phyloP scores from a whole-genome alignment of 495 filamentous ascomycete species.

The Astrothelium macrocarpum region DNA sequence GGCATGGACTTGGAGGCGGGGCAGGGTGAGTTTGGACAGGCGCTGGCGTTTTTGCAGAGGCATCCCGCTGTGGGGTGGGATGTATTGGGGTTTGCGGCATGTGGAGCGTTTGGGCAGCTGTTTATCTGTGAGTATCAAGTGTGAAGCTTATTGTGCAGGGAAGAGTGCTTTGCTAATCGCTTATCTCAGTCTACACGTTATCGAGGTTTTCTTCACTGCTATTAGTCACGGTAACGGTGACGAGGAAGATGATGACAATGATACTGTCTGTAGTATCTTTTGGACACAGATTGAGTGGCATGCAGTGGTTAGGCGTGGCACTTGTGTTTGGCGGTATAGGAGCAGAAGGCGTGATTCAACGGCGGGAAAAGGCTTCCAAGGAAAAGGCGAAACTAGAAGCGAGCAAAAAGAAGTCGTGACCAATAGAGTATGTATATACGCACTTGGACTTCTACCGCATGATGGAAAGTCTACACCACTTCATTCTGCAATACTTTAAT shows the following conservation, averaged over 20 bases:
- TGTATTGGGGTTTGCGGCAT: constrained; percentile 83
- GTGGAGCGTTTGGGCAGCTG: constrained; percentile 86
- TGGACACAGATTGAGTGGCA: constrained; percentile 70
- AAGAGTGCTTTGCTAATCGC: constrained; percentile 5
- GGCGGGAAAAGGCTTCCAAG: constrained; percentile 76
- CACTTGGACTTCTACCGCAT: not conserved
- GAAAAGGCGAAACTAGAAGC: constrained; percentile 52
- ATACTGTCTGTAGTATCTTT: constrained; percentile 90
- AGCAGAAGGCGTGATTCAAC: constrained; percentile 72
- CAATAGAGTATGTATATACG: not conserved
- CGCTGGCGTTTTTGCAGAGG: constrained; percentile 66
- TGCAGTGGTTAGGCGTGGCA: constrained; percentile 86
- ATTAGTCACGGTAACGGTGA: constrained; percentile 93
- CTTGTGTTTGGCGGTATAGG: constrained; percentile 94
- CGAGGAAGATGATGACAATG: constrained; percentile 98
- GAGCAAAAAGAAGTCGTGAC: constrained; percentile 32
- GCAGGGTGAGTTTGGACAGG: constrained; percentile 61
- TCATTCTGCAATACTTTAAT: too few relatives aligned
- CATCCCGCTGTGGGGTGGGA: constrained; percentile 74
- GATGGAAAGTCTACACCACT: not conserved
- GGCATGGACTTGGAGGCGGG: constrained; percentile 52
- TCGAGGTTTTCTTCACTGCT: constrained; percentile 83
- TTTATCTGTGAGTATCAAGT: constrained; percentile 67
- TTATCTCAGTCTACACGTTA: constrained; percentile 66
- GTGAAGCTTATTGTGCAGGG: too few relatives aligned